Evolutionary conservation across 2,329 filamentous ascomycete species (phyloP), one percentile per base, ranked within the genome.

Genomic region (Lachnellula arida): DNA sequence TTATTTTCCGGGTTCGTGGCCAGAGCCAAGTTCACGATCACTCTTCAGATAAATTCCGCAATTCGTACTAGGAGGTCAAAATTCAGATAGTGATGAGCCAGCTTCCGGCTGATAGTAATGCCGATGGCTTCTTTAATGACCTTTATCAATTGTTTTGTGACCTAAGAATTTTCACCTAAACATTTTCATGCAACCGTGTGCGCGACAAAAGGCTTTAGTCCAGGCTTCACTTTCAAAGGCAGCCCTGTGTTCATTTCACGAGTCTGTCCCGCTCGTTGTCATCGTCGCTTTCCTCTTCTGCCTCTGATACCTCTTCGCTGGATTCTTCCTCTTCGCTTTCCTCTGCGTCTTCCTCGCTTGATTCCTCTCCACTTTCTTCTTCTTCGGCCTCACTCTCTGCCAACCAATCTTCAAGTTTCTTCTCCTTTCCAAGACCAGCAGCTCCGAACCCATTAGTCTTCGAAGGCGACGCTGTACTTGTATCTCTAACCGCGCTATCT

Each of bases 381-480:
- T 77, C 72, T 9, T 77, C 76, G 7, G 75, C 77, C 6, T 78
- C 76, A 2, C 80, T 80, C 5, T 78, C 76, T 6, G 81, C 91
- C 55, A 97, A 77, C 92, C 94, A 97, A 70, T 96, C 91, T 74
- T 97, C 91, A 60, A 99, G 75, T 19, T 87, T 90, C 80, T 96
- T 96, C 42, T 84, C 83, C 51, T 65, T 70, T 12, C 54, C 63
- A 11, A 46, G 39, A 68, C 59, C 28, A 64, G 62, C 53, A 49
- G 66, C 51, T 58, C 70, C 58, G 49, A 63, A 64, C 0, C 75
- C 81, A 66, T 85, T 85, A 14, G 74, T 71, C 64, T 74, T 81
- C 40, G 69, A 72, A 8, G 72, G 72, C 49, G 58, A 65, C 17
- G 55, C 62, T 17, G 51, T 69, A 69, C 60, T 69, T 53, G 62